Evolutionary conservation across 352 stramenopile genomes (phyloP).

Genomic region (Pythium coloratum): DNA sequence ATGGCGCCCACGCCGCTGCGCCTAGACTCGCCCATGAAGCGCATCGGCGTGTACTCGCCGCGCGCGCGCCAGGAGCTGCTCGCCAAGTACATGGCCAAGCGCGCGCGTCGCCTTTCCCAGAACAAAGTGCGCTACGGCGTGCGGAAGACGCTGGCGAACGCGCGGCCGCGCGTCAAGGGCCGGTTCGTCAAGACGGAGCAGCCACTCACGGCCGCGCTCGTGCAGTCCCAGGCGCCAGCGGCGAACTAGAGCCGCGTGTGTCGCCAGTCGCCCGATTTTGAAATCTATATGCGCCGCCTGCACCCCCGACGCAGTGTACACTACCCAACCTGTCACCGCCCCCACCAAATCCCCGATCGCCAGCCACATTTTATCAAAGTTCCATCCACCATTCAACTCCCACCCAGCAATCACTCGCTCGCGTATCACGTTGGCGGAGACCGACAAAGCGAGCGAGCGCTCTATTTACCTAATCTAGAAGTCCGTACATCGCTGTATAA

Average conservation of each 20-base stretch:
- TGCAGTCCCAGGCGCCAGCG: constrained; percentile 32
- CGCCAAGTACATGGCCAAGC: constrained; percentile 80
- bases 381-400: not conserved
- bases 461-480: constrained; percentile 8
- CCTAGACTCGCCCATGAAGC: constrained; percentile 43
- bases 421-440: not conserved
- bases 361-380: not conserved
- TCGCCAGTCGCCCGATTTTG: constrained; percentile 15
- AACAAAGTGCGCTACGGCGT: constrained; percentile 79
- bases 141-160: constrained; percentile 79
- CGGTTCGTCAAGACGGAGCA: constrained; percentile 84
- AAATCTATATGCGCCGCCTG: constrained; percentile 20
- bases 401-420: not conserved
- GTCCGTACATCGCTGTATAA: constrained; percentile 9
- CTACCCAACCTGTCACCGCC: constrained; percentile 1
- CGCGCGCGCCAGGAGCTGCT: constrained; percentile 62
- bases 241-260: not conserved
- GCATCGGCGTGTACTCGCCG: constrained; percentile 72
- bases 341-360: not conserved
- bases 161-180: constrained; percentile 72
- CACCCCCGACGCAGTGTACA: constrained; percentile 14
- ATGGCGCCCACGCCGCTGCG: constrained; percentile 40
- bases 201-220: constrained; percentile 64
- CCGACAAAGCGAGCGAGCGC: not conserved
- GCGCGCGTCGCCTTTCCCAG: constrained; percentile 66